These are phyloP conservation scores for Arthrobotrys sinensis DNA, from an alignment of 2,329 filamentous ascomycete species.

Conservation along the genomic window DNA sequence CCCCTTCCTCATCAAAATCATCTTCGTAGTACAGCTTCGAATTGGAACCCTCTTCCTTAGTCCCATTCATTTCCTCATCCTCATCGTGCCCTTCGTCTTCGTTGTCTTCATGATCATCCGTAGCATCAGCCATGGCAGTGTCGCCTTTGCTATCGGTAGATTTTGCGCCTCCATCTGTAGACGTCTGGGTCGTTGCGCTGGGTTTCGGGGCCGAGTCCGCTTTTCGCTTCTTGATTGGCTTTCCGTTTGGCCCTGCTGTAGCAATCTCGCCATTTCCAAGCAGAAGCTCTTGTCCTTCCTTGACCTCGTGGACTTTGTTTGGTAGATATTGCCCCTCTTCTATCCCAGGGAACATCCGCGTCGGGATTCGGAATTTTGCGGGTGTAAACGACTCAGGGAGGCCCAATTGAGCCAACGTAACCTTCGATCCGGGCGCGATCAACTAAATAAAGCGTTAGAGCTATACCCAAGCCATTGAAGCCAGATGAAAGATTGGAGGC, in stretches of 20 bases:
- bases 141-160: slow-evolving; percentile 63
- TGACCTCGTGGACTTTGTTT: slow-evolving; percentile 80
- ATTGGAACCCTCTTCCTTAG: slow-evolving; percentile 69
- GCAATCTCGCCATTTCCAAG: slow-evolving; percentile 55
- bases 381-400: slow-evolving; percentile 92
- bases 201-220: slow-evolving; percentile 38
- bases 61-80: slow-evolving; percentile 65
- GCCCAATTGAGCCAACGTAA: slow-evolving; percentile 90
- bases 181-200: slow-evolving; percentile 24
- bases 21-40: slow-evolving; percentile 82
- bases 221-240: slow-evolving; percentile 59
- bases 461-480: neutral
- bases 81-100: slow-evolving; percentile 63
- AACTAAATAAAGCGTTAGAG: slow-evolving; percentile 68
- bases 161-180: slow-evolving; percentile 26
- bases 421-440: slow-evolving; percentile 87
- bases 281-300: slow-evolving; percentile 70
- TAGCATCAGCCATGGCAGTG: slow-evolving; percentile 65
- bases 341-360: slow-evolving; percentile 89
- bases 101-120: slow-evolving; percentile 64
- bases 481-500: neutral
- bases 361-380: slow-evolving; percentile 86
- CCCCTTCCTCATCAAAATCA: slow-evolving; percentile 86
- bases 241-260: slow-evolving; percentile 44
- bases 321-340: slow-evolving; percentile 86